Evolutionary conservation across 2,329 filamentous ascomycete species (phyloP).

Genomic region (Nemania bipapillata): DNA sequence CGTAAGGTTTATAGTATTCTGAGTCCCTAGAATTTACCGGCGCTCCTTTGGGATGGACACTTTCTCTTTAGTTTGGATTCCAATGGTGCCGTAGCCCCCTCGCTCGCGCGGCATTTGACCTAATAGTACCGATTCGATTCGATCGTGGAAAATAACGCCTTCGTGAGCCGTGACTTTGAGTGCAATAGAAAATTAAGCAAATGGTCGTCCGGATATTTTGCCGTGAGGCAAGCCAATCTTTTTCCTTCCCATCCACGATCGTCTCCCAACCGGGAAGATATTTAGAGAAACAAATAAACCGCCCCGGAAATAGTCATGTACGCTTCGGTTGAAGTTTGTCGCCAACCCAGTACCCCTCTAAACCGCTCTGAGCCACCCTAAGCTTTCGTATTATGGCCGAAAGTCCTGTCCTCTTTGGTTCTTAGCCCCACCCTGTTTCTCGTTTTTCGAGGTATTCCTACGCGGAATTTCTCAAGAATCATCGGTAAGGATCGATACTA

Average conservation of each 20-base stretch:
- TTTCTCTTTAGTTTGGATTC: constrained; percentile 19
- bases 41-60: not conserved
- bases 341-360: constrained; percentile 44
- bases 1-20: constrained; percentile 21
- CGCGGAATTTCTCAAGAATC: not conserved
- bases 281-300: constrained; percentile 25
- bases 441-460: constrained; percentile 29
- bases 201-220: constrained; percentile 43
- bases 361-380: constrained; percentile 15
- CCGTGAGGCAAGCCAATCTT: constrained; percentile 55
- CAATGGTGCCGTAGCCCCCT: constrained; percentile 18
- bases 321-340: constrained; percentile 46
- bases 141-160: constrained; percentile 27
- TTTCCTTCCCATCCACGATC: constrained; percentile 43
- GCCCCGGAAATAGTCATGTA: constrained; percentile 39
- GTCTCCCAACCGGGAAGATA: constrained; percentile 27
- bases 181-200: constrained; percentile 44
- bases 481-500: not conserved
- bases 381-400: not conserved
- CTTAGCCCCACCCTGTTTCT: not conserved
- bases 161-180: constrained; percentile 25
- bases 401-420: constrained; percentile 2
- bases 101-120: constrained; percentile 28
- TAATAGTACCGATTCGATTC: constrained; percentile 24
- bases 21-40: constrained; percentile 3